Evolutionary conservation across 1,284 basidiomycete species (phyloP), one percentile per base, ranked within the genome.

Genomic region (Marasmius tenuissimus): DNA sequence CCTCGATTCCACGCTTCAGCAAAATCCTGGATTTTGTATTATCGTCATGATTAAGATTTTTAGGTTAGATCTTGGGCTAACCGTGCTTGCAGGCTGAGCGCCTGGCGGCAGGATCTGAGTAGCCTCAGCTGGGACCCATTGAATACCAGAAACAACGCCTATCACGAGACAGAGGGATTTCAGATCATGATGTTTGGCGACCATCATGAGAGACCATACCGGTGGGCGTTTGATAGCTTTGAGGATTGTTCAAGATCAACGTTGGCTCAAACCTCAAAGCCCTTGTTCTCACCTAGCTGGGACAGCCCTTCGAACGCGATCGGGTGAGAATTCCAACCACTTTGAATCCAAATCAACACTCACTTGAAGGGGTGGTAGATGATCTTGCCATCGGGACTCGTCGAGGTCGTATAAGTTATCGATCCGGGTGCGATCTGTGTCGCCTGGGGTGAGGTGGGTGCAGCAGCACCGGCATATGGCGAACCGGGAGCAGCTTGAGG

Each of bases 361-460:
- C 69, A 89, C 89, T 78, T 90, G 83, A 90, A 92, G 4, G 85
- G 81, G 68, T 89, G 86, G 70, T 91, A 92, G 53, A 80, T 70
- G 39, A 84, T 64, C 67, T 80, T 77, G 9, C 89, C 89, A 75
- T 90, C 85, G 38, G 81, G 74, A 3, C 78, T 79, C 1, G 77
- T 79, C 2, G 83, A 80, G 8, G 87, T 89, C 1, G 88, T 88
- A 65, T 90, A 92, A 18, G 87, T 90, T 68, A 87, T 80, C 47
- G 86, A 76, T 33, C 88, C 88, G 42, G 87, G 81, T 9, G 68
- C 68, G 38, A 80, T 75, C 57, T 74, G 69, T n/a, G 47, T 47
- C 56, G 45, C 58, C 53, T 38, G 47, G 35, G 33, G 57, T 16
- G 56, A 57, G 51, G 63, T 57, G 47, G 52, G 40, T 8, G 59